These are phyloP conservation scores for Leucosporidium creatinivorum DNA, from an alignment of 768 basidiomycete species.

Conservation along the genomic window DNA sequence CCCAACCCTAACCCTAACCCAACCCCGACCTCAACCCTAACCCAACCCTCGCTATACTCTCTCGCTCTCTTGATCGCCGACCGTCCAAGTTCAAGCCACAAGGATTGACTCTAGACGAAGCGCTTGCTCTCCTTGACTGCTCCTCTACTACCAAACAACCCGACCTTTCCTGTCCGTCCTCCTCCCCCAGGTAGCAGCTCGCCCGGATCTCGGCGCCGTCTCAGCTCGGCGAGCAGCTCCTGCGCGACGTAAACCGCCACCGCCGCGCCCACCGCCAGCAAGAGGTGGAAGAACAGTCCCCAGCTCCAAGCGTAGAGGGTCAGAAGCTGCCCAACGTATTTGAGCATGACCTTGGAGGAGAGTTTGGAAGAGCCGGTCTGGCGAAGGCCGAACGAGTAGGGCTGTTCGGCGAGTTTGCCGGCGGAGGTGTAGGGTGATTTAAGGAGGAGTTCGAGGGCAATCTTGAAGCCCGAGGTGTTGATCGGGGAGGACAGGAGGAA, in stretches of 20 bases:
- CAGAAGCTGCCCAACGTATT: slow-evolving; percentile 38
- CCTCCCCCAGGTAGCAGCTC: no score
- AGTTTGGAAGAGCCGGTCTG: slow-evolving; percentile 36
- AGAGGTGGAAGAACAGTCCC: slow-evolving; percentile 25
- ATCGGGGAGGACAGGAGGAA: slow-evolving; percentile 32
- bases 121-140: no score
- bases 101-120: no score
- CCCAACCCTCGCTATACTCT: no score
- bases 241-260: slow-evolving; percentile 5
- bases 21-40: no score
- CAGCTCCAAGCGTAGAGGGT: slow-evolving; percentile 35
- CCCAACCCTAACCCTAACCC: no score
- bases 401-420: slow-evolving; percentile 25
- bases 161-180: no score
- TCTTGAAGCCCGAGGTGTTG: slow-evolving; percentile 39
- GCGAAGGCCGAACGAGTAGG: slow-evolving; percentile 36
- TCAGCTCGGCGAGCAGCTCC: no score
- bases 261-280: slow-evolving; percentile 11
- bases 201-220: no score
- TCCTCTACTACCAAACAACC: no score
- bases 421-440: slow-evolving; percentile 30
- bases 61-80: no score
- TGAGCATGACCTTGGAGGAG: slow-evolving; percentile 36
- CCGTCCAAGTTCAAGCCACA: no score
- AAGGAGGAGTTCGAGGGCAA: slow-evolving; percentile 38